Base-by-base conservation (phyloP, 2,329 filamentous ascomycete genomes). In the Pestalotiopsis sp. region DNA sequence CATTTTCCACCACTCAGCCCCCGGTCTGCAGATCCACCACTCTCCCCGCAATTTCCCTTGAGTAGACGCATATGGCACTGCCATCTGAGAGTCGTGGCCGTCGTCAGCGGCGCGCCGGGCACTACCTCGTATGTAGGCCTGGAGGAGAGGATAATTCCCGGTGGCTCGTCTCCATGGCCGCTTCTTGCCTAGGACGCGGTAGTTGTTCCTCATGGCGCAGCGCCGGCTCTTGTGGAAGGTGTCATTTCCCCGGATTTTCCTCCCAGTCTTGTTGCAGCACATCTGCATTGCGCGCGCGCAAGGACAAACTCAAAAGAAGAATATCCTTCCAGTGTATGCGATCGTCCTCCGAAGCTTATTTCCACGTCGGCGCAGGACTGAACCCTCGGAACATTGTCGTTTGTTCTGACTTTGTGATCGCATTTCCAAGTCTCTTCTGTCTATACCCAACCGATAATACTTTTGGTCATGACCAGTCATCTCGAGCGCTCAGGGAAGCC, bases 1-100 rank as follows among this genome's bases (percentile, higher is more conserved):
- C 62, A 65, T 65, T 65, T 65, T 65, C 62, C 62, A 65, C 62
- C 62, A 65, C 48, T 65, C 48, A 65, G 17, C 14, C 48, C 62
- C 24, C 52, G 14, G 40, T 35, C 20, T 26, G 22, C 13, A 9
- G 40, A 55, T 65, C 62, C 62, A 48, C 62, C 62, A 56, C 40
- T 52, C 62, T 56, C 62, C 62, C 62, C 62, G 62, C 62, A 57
- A 65, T 65, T 30, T 65, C 62, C 62, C 17, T 61, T 13, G 58
- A 61, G 58, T 61, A 61, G 35, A 58, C 26, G 56, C 58, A 35
- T 30, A 61, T 17, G n/a, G 24, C 26, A 61, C 26, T 61, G 30
- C 58, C 26, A 26, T 26, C 26, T n/a, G 9, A 14, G 14, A 17
- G 17, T 22, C 17, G 44, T n/a, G 17, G 44, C 14, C 44, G 44